Percentiles rank a stretch among this genome's conserved stretches.
These are phyloP conservation scores for Blepharisma stoltei DNA, from an alignment of 73 alveolate species.

Conservation along the genomic window DNA sequence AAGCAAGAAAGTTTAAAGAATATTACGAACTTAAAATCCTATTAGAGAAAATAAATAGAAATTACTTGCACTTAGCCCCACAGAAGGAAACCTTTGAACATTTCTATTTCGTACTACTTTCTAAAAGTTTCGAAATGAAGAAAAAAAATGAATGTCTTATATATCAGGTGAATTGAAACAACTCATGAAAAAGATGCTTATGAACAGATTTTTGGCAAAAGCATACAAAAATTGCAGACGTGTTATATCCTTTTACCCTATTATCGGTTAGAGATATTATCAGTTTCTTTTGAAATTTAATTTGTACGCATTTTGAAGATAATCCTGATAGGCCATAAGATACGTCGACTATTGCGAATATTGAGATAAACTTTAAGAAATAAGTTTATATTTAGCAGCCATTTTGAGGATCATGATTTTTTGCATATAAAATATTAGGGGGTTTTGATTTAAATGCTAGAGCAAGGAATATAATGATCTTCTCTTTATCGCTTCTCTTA, in stretches of 20 bases:
- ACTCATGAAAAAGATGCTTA: too few relatives aligned
- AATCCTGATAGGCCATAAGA: conserved; percentile 19
- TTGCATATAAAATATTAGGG: neutral
- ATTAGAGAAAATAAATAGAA: conserved; percentile 4
- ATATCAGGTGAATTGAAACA: too few relatives aligned
- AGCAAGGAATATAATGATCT: conserved; percentile 4
- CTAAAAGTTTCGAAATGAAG: neutral
- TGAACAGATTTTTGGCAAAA: too few relatives aligned
- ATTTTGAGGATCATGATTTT: conserved; percentile 14
- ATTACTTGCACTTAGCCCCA: neutral
- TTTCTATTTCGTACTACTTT: neutral
- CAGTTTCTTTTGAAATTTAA: neutral
- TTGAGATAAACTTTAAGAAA: neutral
- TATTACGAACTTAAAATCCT: too few relatives aligned
- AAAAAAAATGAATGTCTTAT: too few relatives aligned
- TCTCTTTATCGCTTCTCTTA: neutral
- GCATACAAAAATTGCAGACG: too few relatives aligned
- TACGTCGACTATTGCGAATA: neutral
- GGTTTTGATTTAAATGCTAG: conserved; percentile 7
- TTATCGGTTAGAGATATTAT: neutral
- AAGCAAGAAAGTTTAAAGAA: too few relatives aligned
- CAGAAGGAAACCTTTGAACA: neutral
- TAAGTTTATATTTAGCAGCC: conserved; percentile 15
- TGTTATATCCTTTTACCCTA: neutral
- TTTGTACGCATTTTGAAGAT: neutral